Conservation (phyloP, 2,329 filamentous ascomycete species). For the Ophiostoma tasmaniense region DNA sequence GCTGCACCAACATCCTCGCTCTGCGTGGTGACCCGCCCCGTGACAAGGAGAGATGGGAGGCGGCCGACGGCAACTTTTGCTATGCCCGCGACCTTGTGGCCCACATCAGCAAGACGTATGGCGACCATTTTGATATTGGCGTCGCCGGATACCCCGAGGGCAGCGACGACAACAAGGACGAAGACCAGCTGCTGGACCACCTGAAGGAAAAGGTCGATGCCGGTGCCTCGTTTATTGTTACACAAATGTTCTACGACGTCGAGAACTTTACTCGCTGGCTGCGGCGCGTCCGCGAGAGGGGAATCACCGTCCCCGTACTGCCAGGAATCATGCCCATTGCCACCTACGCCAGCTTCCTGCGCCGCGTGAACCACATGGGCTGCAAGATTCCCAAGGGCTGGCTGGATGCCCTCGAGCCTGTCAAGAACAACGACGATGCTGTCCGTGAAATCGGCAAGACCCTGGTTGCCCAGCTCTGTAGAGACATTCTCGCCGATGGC, state of each 20-base stretch:
- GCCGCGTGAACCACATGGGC: conserved; percentile 85
- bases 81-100: conserved; percentile 81
- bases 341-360: conserved; percentile 86
- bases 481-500: conserved; percentile 70
- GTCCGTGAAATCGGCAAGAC: conserved; percentile 84
- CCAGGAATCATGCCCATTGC: conserved; percentile 93
- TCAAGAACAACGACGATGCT: conserved; percentile 93
- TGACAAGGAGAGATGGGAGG: conserved; percentile 90
- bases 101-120: conserved; percentile 71
- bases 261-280: conserved; percentile 94
- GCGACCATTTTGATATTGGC: conserved; percentile 91
- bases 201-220: conserved; percentile 96
- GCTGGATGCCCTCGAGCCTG: conserved; percentile 73
- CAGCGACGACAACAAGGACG: conserved; percentile 83
- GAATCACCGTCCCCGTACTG: conserved; percentile 63
- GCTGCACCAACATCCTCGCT: conserved; percentile 95
- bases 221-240: conserved; percentile 88
- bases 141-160: conserved; percentile 96
- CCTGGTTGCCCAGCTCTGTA: conserved; percentile 83
- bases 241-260: conserved; percentile 98
- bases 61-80: conserved; percentile 74
- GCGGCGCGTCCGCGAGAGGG: conserved; percentile 70
- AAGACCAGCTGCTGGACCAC: conserved; percentile 78
- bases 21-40: conserved; percentile 87
- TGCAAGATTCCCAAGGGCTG: conserved; percentile 74